A percentile compares a stretch with the other conserved stretches of the same genome.
Conservation (phyloP, 805 yeast genomes). For the Yamadazyma endophytica region DNA sequence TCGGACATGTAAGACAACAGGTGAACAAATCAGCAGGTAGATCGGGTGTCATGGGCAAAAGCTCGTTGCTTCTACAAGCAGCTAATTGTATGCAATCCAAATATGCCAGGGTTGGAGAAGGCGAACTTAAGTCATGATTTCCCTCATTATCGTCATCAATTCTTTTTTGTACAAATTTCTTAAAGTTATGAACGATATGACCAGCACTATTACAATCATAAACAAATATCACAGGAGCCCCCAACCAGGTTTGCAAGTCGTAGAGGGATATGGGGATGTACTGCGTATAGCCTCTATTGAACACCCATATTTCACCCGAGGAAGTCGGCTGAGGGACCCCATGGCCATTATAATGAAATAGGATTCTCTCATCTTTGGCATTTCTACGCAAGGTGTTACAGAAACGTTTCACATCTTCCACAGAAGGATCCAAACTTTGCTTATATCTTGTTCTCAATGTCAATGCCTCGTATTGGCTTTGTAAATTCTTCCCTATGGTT, state of each 20-base stretch:
- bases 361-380: conserved; percentile 88
- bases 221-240: conserved; percentile 94
- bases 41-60: conserved; percentile 88
- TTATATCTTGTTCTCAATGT: conserved; percentile 86
- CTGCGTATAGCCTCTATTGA: conserved; percentile 94
- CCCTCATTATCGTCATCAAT: conserved; percentile 79
- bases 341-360: conserved; percentile 96
- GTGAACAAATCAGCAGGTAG: conserved; percentile 95
- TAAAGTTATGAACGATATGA: conserved; percentile 83
- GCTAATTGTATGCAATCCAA: conserved; percentile 90
- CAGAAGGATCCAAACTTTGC: conserved; percentile 89
- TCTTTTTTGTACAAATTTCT: conserved; percentile 83
- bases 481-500: conserved; percentile 83
- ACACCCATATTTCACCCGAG: conserved; percentile 97
- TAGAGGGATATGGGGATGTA: conserved; percentile 94
- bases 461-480: conserved; percentile 83
- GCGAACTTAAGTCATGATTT: conserved; percentile 46
- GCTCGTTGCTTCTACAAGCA: conserved; percentile 83
- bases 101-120: conserved; percentile 65
- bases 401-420: conserved; percentile 89
- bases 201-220: conserved; percentile 96
- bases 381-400: conserved; percentile 84
- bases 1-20: conserved; percentile 92
- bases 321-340: conserved; percentile 98
- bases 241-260: conserved; percentile 94